phyloP scores from a whole-genome alignment of 257 asterid genomes.

The Rauvolfia tetraphylla region DNA sequence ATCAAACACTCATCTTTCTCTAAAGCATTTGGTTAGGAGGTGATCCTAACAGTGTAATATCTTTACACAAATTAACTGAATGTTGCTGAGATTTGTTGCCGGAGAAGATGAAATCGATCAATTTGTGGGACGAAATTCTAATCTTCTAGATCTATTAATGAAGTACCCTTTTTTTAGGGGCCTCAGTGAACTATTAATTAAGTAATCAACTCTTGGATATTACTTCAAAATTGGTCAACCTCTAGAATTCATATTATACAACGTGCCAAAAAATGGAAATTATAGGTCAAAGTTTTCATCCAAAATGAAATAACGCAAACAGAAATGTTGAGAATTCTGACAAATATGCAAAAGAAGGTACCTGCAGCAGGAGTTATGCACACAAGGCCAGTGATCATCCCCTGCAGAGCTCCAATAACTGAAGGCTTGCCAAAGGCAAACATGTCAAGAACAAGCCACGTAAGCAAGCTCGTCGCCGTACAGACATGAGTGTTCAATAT shows the following conservation, averaged over 20 bases:
- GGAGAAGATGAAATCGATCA: too few relatives aligned
- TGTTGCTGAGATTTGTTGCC: too few relatives aligned
- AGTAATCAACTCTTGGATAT: too few relatives aligned
- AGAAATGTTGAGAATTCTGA: too few relatives aligned
- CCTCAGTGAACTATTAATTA: too few relatives aligned
- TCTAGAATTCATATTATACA: background rate
- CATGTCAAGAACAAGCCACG: slow-evolving; percentile 48
- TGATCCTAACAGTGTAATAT: too few relatives aligned
- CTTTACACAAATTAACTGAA: too few relatives aligned
- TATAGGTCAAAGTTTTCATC: background rate
- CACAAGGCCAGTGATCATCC: slow-evolving; percentile 53
- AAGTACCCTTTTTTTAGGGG: too few relatives aligned
- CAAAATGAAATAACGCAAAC: background rate
- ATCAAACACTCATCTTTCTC: too few relatives aligned
- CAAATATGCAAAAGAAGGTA: background rate
- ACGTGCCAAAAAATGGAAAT: background rate
- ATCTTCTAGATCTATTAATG: too few relatives aligned
- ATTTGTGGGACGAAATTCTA: too few relatives aligned
- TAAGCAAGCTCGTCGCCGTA: slow-evolving; percentile 50
- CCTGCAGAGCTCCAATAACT: slow-evolving; percentile 45
- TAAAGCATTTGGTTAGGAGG: too few relatives aligned
- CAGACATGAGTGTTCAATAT: slow-evolving; percentile 56
- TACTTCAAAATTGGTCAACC: background rate
- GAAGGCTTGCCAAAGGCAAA: slow-evolving; percentile 44
- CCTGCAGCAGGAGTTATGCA: slow-evolving; percentile 64